Evolutionary conservation across 106 monocot genomes (phyloP), one percentile per base, ranked within the genome.

Genomic region (Hemerocallis citrina): DNA sequence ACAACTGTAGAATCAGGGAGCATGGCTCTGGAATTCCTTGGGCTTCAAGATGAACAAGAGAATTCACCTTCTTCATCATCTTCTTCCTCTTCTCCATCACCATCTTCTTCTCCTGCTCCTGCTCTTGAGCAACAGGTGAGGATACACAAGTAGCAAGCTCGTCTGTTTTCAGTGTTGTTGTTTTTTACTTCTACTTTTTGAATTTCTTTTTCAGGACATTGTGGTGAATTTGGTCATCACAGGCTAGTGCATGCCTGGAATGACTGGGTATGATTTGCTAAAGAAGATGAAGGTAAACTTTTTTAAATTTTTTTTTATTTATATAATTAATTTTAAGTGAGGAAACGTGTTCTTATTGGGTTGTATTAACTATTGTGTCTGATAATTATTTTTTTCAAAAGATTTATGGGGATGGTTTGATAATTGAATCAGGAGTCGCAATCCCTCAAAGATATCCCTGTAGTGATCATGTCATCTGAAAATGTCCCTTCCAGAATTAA

Each of bases 381-480:
- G n/a, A n/a, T n/a, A n/a, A n/a, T n/a, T n/a, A n/a, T n/a, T n/a
- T n/a, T n/a, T n/a, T n/a, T n/a, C n/a, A n/a, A n/a, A n/a, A n/a
- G n/a, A n/a, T n/a, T n/a, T n/a, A n/a, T n/a, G n/a, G n/a, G n/a
- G n/a, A n/a, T n/a, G n/a, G n/a, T n/a, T n/a, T n/a, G n/a, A n/a
- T n/a, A n/a, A n/a, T n/a, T n/a, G n/a, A n/a, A n/a, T n/a, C n/a
- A n/a, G n/a, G n/a, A n/a, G n/a, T n/a, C n/a, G n/a, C n/a, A n/a
- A n/a, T n/a, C n/a, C n/a, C n/a, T n/a, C n/a, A n/a, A n/a, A n/a
- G n/a, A n/a, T n/a, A n/a, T n/a, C n/a, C 89, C 89, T 19, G 89
- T 90, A 16, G 89, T 90, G 58, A 79, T 90, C 39, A 90, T 90
- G 85, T 90, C 89, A 31, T 90, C 89, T 55, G 89, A 90, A 69